Evolutionary conservation across 148 eudicot species (phyloP).

Genomic region (Nyssa sinensis): DNA sequence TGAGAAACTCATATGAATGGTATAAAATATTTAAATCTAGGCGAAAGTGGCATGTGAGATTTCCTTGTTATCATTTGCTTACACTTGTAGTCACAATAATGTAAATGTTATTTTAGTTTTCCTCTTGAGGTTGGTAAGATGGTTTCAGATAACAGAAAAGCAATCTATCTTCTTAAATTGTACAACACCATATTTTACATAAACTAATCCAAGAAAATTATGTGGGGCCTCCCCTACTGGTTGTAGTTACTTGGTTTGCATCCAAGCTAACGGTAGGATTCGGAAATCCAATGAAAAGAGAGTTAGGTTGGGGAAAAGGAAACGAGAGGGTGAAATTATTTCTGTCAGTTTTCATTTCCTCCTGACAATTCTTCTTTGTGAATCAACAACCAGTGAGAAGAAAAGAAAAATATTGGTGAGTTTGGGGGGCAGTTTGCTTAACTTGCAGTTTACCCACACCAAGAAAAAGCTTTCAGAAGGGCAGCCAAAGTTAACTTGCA

Average conservation of each 20-base stretch:
- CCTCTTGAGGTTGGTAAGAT: too few species aligned
- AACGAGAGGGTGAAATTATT: conserved; percentile 25
- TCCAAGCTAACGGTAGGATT: conserved; percentile 27
- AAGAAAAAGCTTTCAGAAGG: background rate
- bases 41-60: too few species aligned
- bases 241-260: conserved; percentile 19
- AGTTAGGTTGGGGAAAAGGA: conserved; percentile 38
- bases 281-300: conserved; percentile 24
- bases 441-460: conserved; percentile 34
- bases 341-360: conserved; percentile 9
- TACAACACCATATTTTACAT: background rate
- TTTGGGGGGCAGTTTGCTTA: conserved; percentile 39
- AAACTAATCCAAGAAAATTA: background rate
- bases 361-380: conserved; percentile 8
- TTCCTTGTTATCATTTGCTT: too few species aligned
- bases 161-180: background rate
- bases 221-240: conserved; percentile 3
- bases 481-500: background rate
- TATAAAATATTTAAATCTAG: too few species aligned
- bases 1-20: too few species aligned
- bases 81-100: too few species aligned
- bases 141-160: too few species aligned
- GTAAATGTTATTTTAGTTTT: too few species aligned
- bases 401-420: conserved; percentile 16
- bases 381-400: conserved; percentile 5